phyloP scores from a whole-genome alignment of 345 rosid genomes.

The Luvunga scandens region DNA sequence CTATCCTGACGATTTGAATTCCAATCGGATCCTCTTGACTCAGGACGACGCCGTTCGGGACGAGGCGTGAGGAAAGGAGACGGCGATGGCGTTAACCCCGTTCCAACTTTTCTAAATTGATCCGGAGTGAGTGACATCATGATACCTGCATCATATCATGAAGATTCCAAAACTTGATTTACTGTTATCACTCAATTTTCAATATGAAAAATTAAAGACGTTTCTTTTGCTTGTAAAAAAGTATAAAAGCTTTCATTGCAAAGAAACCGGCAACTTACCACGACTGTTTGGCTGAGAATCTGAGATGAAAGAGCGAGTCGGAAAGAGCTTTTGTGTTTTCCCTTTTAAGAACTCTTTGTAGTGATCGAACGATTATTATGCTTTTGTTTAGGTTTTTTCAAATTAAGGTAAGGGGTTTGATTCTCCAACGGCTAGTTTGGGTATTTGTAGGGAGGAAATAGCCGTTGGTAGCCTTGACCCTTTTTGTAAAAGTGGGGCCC shows the following conservation, averaged over 20 bases:
- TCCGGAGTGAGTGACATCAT: constrained; percentile 75
- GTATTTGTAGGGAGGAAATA: neutral
- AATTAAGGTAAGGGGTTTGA: neutral
- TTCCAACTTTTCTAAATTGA: constrained; percentile 50
- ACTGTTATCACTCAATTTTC: neutral
- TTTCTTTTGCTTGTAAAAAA: neutral
- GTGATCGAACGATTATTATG: neutral
- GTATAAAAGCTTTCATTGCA: neutral
- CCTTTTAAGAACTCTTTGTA: neutral
- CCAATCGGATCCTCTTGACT: constrained; percentile 50
- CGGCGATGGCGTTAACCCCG: constrained; percentile 76
- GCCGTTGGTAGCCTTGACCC: constrained; percentile 11
- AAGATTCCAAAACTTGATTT: neutral
- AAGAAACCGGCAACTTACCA: neutral
- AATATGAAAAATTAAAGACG: neutral
- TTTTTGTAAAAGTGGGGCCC: constrained; percentile 1
- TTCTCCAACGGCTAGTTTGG: constrained; percentile 32
- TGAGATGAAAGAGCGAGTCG: constrained; percentile 6
- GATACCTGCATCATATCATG: neutral
- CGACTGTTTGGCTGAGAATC: neutral
- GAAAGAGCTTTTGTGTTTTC: constrained; percentile 4
- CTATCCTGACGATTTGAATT: constrained; percentile 56
- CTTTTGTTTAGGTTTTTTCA: neutral
- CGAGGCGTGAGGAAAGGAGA: constrained; percentile 85
- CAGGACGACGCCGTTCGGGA: constrained; percentile 71